A percentile compares a stretch with the other conserved stretches of the same genome.
Evolutionary conservation across 2,329 filamentous ascomycete species (phyloP).

Genomic region (Arachnopeziza araneosa): DNA sequence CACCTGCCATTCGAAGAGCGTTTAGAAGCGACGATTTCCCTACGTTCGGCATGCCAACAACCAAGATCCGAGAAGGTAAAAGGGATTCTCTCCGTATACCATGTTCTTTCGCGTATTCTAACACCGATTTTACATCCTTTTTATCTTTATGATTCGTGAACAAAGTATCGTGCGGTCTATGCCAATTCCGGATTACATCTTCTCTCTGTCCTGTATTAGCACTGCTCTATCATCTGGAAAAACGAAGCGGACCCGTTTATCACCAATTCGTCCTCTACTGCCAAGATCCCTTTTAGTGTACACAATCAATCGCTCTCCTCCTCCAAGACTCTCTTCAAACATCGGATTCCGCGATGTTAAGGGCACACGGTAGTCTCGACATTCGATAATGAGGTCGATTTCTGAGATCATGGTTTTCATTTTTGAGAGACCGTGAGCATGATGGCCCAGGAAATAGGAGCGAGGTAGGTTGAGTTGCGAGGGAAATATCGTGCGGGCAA

Average conservation of each 20-base stretch:
- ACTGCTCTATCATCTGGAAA: neutral
- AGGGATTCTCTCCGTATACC: slow-evolving; percentile 51
- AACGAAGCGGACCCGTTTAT: slow-evolving; percentile 35
- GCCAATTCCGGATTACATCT: slow-evolving; percentile 47
- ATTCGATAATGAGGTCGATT: slow-evolving; percentile 88
- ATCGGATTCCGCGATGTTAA: slow-evolving; percentile 84
- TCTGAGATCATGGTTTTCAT: slow-evolving; percentile 77
- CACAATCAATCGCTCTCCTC: slow-evolving; percentile 70
- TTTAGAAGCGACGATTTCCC: slow-evolving; percentile 96
- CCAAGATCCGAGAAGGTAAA: slow-evolving; percentile 77
- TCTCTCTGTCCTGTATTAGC: slow-evolving; percentile 36
- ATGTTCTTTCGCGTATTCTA: slow-evolving; percentile 45
- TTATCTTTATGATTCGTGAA: slow-evolving; percentile 47
- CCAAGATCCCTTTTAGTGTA: slow-evolving; percentile 88
- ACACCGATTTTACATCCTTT: slow-evolving; percentile 35
- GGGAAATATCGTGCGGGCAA: slow-evolving; percentile 69
- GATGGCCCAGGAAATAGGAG: slow-evolving; percentile 94
- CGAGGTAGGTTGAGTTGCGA: slow-evolving; percentile 69
- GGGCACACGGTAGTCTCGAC: slow-evolving; percentile 87
- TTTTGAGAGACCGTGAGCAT: slow-evolving; percentile 71
- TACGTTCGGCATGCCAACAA: slow-evolving; percentile 97
- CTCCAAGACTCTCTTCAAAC: slow-evolving; percentile 72
- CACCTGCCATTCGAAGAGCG: slow-evolving; percentile 65
- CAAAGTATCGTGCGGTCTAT: slow-evolving; percentile 44
- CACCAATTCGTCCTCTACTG: slow-evolving; percentile 35